Evolutionary conservation across 345 rosid genomes (phyloP).

Genomic region (Noccaea caerulescens): DNA sequence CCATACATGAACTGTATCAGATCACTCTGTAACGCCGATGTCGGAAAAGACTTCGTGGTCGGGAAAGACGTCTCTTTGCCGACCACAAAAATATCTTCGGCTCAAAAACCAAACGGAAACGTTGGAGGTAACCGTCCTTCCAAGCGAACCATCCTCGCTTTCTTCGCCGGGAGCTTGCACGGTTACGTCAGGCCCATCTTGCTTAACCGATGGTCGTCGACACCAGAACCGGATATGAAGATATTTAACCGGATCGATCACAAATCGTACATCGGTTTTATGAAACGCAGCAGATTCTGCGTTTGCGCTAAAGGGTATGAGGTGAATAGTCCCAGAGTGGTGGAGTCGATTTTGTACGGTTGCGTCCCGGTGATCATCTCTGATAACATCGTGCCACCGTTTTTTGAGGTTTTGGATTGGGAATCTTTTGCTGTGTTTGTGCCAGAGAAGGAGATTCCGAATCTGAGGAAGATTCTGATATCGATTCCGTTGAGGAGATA

Average conservation of each 20-base stretch:
- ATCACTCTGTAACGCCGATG: constrained; percentile 80
- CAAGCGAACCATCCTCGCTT: constrained; percentile 67
- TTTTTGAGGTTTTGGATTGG: constrained; percentile 79
- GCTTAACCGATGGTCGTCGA: constrained; percentile 64
- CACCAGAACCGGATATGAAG: constrained; percentile 68
- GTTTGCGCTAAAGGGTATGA: constrained; percentile 85
- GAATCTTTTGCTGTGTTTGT: constrained; percentile 75
- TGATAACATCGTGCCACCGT: constrained; percentile 83
- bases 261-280: constrained; percentile 54
- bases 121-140: constrained; percentile 77
- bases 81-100: constrained; percentile 59
- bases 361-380: constrained; percentile 86
- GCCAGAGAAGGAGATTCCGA: constrained; percentile 71
- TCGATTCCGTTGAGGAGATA: constrained; percentile 67
- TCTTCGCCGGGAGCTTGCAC: constrained; percentile 80
- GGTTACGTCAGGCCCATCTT: constrained; percentile 72
- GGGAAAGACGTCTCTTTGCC: constrained; percentile 80
- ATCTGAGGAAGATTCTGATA: constrained; percentile 64
- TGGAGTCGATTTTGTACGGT: constrained; percentile 71
- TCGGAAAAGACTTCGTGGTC: constrained; percentile 62
- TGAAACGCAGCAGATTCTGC: constrained; percentile 84
- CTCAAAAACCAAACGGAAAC: constrained; percentile 53
- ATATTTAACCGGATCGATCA: constrained; percentile 52
- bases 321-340: constrained; percentile 84
- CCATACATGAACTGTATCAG: constrained; percentile 59